Evolutionary conservation across 352 stramenopile species (phyloP), one percentile per base, ranked within the genome.

Genomic region (Phytophthora megakarya): DNA sequence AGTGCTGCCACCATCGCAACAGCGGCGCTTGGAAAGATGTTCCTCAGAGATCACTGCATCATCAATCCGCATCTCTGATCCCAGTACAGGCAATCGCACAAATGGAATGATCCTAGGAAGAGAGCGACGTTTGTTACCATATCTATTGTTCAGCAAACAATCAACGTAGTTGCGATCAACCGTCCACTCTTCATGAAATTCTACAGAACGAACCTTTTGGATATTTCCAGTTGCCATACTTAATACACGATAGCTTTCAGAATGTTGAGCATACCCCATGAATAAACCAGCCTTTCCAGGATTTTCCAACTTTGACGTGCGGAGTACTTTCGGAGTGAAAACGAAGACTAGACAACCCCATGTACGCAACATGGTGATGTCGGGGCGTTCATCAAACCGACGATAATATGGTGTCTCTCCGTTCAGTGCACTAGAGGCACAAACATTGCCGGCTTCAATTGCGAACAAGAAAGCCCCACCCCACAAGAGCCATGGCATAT

Each of bases 231-330:
- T 54, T 13, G 16, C 19, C 35, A 55, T 33, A 18, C 5, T 49
- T 12, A 55, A 10, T 8, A 55, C 23, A 32, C 55, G 44, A 55
- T 25, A 49, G 18, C n/a, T 48, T 12, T 50, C 22, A 4, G 23
- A 55, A 22, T 43, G 22, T 18, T 55, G 55, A 9, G 25, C 56
- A 25, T 45, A 57, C 1, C 38, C 45, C 11, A 51, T 0, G 13
- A 64, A 57, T 18, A 57, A 8, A 7, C 44, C 56, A 15, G 45
- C 8, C 26, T 64, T 64, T 1, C 56, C 37, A 50, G 56, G 56
- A 19, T 51, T 64, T 15, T 64, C 45, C 26, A 64, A 21, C 21
- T 64, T 56, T 9, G 21, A 57, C 1, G 15, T 6, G 5, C 45
- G 18, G 6, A 57, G 35, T 18, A 57, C 47, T 19, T 57, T 57